phyloP scores from a whole-genome alignment of 2,329 filamentous ascomycete species.

The Fusarium sp. region DNA sequence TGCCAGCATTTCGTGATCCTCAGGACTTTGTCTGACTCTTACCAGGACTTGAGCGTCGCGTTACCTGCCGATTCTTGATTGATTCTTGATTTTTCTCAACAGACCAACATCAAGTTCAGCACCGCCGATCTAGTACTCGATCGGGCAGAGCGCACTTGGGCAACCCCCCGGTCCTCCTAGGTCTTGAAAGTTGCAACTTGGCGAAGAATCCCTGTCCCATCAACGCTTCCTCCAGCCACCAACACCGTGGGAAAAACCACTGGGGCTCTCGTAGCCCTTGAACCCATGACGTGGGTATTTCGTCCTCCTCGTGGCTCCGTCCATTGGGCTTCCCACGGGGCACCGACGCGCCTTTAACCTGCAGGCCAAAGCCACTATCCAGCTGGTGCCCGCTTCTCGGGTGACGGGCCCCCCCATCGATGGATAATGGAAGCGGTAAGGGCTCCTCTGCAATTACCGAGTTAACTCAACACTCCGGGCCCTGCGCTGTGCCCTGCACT shows the following conservation, averaged over 20 bases:
- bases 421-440: slow-evolving; percentile 43
- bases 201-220: slow-evolving; percentile 21
- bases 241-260: neutral
- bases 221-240: slow-evolving; percentile 30
- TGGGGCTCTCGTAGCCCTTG: slow-evolving; percentile 18
- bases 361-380: slow-evolving; percentile 41
- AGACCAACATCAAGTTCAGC: slow-evolving; percentile 17
- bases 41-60: neutral
- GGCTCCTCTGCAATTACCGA: slow-evolving; percentile 13
- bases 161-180: slow-evolving; percentile 4
- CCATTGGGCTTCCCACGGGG: slow-evolving; percentile 38
- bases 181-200: slow-evolving; percentile 26
- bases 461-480: slow-evolving; percentile 26
- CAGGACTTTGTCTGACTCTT: neutral
- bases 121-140: slow-evolving; percentile 17
- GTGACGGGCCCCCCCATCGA: slow-evolving; percentile 14
- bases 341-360: slow-evolving; percentile 25
- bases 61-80: slow-evolving; percentile 7
- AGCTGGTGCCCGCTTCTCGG: slow-evolving; percentile 12
- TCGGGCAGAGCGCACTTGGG: slow-evolving; percentile 9
- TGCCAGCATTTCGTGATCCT: neutral
- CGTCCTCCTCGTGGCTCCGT: slow-evolving; percentile 34
- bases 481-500: slow-evolving; percentile 14
- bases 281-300: slow-evolving; percentile 45
- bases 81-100: slow-evolving; percentile 32